Evolutionary conservation across 2,329 filamentous ascomycete species (phyloP).

Genomic region (Aspergillus tanneri): DNA sequence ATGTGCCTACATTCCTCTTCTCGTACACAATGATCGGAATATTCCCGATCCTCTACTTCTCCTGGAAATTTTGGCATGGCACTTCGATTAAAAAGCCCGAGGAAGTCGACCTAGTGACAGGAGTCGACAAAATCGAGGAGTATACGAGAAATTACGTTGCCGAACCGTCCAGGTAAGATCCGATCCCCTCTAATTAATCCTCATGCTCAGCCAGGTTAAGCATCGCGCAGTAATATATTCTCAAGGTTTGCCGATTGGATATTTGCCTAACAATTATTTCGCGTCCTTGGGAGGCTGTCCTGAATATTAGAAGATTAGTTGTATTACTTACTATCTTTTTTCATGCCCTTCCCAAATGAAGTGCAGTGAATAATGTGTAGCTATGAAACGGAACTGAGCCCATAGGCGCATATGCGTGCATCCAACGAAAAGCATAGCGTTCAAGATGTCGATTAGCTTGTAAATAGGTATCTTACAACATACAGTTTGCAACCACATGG

Average conservation of each 20-base stretch:
- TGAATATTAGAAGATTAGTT: not conserved
- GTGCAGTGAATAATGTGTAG: too few species aligned
- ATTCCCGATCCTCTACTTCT: conserved; percentile 66
- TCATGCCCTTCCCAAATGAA: not conserved
- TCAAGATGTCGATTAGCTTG: too few species aligned
- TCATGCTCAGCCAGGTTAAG: conserved; percentile 5
- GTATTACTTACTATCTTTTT: not conserved
- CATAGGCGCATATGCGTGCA: too few species aligned
- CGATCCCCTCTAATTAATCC: not conserved
- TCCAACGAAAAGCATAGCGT: too few species aligned
- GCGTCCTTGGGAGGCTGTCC: not conserved
- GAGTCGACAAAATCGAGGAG: conserved; percentile 66
- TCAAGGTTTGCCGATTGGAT: conserved; percentile 22
- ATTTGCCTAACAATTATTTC: conserved; percentile 13
- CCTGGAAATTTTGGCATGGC: conserved; percentile 69
- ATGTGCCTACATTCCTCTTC: conserved; percentile 69
- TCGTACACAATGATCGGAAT: conserved; percentile 73
- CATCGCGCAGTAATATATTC: conserved; percentile 24
- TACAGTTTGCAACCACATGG: too few species aligned
- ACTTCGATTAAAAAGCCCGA: conserved; percentile 58
- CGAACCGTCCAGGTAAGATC: conserved; percentile 52
- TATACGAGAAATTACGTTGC: conserved; percentile 63
- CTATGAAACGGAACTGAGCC: too few species aligned
- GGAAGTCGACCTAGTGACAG: conserved; percentile 63
- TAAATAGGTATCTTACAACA: too few species aligned